phyloP scores from a whole-genome alignment of 306 rosid genomes.

The Malus orientalis region DNA sequence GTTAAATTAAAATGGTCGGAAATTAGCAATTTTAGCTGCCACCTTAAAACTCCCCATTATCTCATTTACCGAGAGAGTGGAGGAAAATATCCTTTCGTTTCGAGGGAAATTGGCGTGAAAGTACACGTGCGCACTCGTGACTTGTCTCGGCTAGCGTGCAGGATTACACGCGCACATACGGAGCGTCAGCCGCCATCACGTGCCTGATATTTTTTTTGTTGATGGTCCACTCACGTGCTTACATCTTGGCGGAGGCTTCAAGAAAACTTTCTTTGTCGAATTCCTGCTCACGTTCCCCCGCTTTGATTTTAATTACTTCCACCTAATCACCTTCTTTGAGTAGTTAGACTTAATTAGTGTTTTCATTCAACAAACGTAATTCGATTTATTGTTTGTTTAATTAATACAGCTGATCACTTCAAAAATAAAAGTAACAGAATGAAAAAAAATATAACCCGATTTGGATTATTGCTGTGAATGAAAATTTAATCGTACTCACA shows the following conservation, averaged over 20 bases:
- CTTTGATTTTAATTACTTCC: not conserved
- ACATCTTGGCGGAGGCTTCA: conserved; percentile 20
- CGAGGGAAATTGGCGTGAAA: not conserved
- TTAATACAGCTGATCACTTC: too few relatives aligned
- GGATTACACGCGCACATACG: not conserved
- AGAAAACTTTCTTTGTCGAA: conserved; percentile 11
- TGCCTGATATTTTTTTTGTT: not conserved
- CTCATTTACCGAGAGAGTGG: conserved; percentile 29
- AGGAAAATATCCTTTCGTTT: not conserved
- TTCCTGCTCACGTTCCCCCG: not conserved
- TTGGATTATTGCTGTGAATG: too few relatives aligned
- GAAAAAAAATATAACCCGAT: too few relatives aligned
- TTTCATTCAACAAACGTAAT: not conserved
- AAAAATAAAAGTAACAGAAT: too few relatives aligned
- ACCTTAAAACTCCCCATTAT: not conserved
- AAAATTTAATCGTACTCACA: too few relatives aligned
- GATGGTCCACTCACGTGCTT: conserved; percentile 35
- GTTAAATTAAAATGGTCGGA: not conserved
- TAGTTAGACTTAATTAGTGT: not conserved
- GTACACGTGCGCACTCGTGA: not conserved
- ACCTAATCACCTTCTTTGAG: not conserved
- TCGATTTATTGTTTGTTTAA: not conserved
- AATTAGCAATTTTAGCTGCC: not conserved
- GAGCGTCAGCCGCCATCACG: conserved; percentile 24
- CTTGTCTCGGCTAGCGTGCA: not conserved